Conservation (phyloP, 2,329 filamentous ascomycete species). For the Colletotrichum agaves region DNA sequence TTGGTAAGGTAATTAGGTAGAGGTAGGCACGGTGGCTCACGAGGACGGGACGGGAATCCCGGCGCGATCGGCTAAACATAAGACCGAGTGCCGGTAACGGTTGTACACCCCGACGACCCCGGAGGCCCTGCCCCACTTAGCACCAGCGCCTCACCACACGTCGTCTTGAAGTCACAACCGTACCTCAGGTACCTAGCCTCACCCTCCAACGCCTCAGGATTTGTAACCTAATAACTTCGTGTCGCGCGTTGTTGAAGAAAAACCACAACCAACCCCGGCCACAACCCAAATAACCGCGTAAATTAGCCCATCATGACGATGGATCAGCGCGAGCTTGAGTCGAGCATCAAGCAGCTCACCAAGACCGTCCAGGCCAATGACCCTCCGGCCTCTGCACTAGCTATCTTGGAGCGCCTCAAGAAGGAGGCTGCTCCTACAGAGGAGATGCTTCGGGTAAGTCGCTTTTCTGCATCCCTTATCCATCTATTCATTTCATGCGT, state of each 20-base stretch:
- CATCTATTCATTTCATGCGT: slow-evolving; percentile 16
- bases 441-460: slow-evolving; percentile 81
- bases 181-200: neutral
- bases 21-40: too few relatives aligned
- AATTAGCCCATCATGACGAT: slow-evolving; percentile 49
- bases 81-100: slow-evolving; percentile 15
- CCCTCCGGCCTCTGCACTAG: slow-evolving; percentile 75
- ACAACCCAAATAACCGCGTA: neutral
- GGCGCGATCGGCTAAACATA: slow-evolving; percentile 16
- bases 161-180: slow-evolving; percentile 21
- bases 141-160: slow-evolving; percentile 28
- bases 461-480: neutral
- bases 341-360: slow-evolving; percentile 80
- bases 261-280: neutral
- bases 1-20: too few relatives aligned
- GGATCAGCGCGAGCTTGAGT: slow-evolving; percentile 84
- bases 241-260: slow-evolving; percentile 4
- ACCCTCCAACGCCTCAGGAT: neutral
- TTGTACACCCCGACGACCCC: neutral
- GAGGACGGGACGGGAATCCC: neutral
- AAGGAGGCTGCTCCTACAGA: slow-evolving; percentile 86
- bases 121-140: slow-evolving; percentile 28
- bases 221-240: neutral
- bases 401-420: slow-evolving; percentile 81
- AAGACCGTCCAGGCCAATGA: slow-evolving; percentile 84